Evolutionary conservation across 352 stramenopile genomes (phyloP), one percentile per base, ranked within the genome.

Genomic region (Phytophthora ohioensis): DNA sequence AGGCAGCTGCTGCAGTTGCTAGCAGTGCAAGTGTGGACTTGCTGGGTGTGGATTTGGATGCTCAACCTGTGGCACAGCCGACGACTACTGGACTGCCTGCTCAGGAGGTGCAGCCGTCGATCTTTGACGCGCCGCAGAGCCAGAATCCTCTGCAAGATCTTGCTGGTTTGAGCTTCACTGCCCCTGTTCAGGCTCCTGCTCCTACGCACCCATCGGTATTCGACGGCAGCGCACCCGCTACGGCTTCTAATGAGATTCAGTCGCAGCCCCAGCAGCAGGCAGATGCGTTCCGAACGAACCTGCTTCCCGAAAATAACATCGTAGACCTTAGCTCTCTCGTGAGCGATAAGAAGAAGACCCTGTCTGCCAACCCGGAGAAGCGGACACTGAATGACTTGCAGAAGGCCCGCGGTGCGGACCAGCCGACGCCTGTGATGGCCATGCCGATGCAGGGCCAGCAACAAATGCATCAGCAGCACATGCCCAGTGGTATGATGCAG

Each of bases 301-400:
- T 91, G 27, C 67, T 91, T 31, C 84, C 84, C 4, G 84, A 92
- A 52, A 90, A 90, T 64, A 78, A 88, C 68, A 81, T 92, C 54
- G 79, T 92, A 15, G 80, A 92, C 57, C 80, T 90, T 2, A 76
- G 59, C 38, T 79, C 78, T 61, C 69, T 91, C 10, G 82, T 69
- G 31, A 87, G 80, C 42, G 81, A 87, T 36, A 87, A 83, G 75
- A 90, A 88, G 56, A 79, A 73, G 39, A 46, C 51, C 2, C 62
- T 76, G 47, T 64, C 62, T 1, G 64, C 64, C 3, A 72, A 67
- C n/a, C 64, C 72, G 3, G 58, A 86, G 38, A 79, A 82, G 41
- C 77, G 76, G 41, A 84, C 81, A 60, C 67, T 91, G 39, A 88
- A 90, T 56, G 84, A 91, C 30, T 58, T 91, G 54, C 80, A 90